A percentile compares a stretch with the other conserved stretches of the same genome.
phyloP scores from a whole-genome alignment of 148 eudicot species.

The Nepenthes gracilis region DNA sequence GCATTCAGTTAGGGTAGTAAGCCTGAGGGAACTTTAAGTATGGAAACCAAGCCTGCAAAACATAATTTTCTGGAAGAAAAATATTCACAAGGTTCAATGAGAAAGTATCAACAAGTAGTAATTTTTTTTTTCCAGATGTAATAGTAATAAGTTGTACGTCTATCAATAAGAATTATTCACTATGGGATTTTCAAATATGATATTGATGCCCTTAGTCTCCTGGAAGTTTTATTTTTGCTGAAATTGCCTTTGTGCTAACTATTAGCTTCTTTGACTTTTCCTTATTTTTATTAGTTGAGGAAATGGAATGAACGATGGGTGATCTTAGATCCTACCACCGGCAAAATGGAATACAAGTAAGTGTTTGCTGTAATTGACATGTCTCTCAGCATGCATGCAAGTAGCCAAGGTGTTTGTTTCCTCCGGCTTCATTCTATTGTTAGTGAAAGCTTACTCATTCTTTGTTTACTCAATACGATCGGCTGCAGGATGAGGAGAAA shows the following conservation, averaged over 20 bases:
- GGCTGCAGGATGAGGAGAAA: conserved; percentile 70
- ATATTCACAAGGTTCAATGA: too few species aligned
- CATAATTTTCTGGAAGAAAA: too few species aligned
- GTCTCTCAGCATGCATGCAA: not conserved
- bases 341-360: conserved; percentile 99
- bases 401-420: not conserved
- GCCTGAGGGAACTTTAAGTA: too few species aligned
- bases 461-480: conserved; percentile 2
- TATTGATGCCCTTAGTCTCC: not conserved
- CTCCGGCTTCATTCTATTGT: not conserved
- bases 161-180: too few species aligned
- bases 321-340: conserved; percentile 92
- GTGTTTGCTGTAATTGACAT: conserved; percentile 8
- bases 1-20: too few species aligned
- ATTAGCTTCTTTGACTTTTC: not conserved
- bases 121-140: too few species aligned
- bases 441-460: not conserved
- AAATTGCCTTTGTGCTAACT: not conserved
- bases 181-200: not conserved
- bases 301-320: conserved; percentile 99
- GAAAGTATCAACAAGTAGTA: too few species aligned
- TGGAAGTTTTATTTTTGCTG: not conserved
- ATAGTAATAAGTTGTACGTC: too few species aligned
- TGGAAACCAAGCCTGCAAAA: too few species aligned
- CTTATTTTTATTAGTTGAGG: conserved; percentile 42